Percentiles rank a stretch among this genome's conserved stretches.
phyloP scores from a whole-genome alignment of 2,329 filamentous ascomycete species.

The Sordariomycetes sp. region DNA sequence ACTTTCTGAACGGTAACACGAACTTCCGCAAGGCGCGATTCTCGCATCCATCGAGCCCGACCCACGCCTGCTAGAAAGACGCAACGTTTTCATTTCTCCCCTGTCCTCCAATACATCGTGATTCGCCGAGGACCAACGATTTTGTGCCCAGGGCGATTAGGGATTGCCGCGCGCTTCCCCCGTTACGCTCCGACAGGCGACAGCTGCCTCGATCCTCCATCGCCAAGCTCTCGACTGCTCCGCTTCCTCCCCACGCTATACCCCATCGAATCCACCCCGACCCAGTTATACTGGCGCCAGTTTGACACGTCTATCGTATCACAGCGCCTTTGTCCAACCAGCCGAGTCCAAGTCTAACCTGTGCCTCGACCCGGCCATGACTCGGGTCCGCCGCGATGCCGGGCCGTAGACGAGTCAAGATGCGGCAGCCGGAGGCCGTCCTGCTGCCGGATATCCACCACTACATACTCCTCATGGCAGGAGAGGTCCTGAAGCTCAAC shows the following conservation, averaged over 20 bases:
- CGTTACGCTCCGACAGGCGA: not conserved
- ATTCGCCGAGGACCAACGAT: not conserved
- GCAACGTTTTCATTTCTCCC: not conserved
- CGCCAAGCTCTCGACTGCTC: not conserved
- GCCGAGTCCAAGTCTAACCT: not conserved
- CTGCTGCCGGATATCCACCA: not conserved
- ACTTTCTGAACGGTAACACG: not conserved
- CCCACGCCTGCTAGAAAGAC: not conserved
- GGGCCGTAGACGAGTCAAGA: not conserved
- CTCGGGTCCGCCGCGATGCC: not conserved
- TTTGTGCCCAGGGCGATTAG: not conserved
- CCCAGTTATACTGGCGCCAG: not conserved
- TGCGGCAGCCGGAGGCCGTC: not conserved
- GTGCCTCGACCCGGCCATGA: not conserved
- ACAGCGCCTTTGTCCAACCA: not conserved
- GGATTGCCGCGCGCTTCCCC: not conserved
- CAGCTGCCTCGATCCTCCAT: not conserved
- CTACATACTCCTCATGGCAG: not conserved
- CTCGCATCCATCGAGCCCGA: not conserved
- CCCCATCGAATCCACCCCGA: not conserved
- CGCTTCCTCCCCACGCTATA: not conserved
- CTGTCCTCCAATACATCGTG: not conserved
- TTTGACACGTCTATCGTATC: not conserved
- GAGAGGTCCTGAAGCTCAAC: slow-evolving; percentile 1
- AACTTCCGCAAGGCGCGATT: not conserved